These are phyloP conservation scores for Avena eriantha DNA, from an alignment of 176 grass and related monocot genomes.

Conservation along the genomic window DNA sequence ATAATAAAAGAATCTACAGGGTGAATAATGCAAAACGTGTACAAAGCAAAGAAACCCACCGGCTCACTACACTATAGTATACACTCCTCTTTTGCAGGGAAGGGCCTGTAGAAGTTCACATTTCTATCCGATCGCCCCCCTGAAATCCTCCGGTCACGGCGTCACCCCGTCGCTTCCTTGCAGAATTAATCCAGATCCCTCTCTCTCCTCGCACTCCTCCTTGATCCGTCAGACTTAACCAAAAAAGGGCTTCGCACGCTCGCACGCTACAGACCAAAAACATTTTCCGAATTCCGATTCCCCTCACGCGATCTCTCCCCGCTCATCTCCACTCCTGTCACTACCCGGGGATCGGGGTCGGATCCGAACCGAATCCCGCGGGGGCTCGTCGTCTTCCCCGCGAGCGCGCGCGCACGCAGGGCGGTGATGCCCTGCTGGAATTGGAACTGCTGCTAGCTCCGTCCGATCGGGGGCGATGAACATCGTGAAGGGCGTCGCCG, in stretches of 20 bases:
- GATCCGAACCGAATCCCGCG: constrained; percentile 34
- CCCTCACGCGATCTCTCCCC: constrained; percentile 40
- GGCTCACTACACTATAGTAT: not conserved
- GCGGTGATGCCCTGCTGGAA: constrained; percentile 55
- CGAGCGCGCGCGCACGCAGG: constrained; percentile 12
- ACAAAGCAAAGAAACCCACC: not conserved
- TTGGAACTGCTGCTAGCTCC: constrained; percentile 49
- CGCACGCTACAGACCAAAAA: constrained; percentile 23
- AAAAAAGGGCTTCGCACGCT: constrained; percentile 9
- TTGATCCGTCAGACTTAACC: constrained; percentile 18
- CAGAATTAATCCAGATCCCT: constrained; percentile 43
- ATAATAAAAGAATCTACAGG: not conserved
- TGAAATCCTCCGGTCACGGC: not conserved
- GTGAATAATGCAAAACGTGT: not conserved
- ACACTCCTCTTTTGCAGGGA: not conserved
- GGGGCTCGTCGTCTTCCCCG: constrained; percentile 8
- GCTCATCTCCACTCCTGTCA: constrained; percentile 42
- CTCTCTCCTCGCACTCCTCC: not conserved
- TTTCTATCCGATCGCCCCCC: not conserved
- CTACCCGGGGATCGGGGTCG: constrained; percentile 38
- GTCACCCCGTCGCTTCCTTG: not conserved
- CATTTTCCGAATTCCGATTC: constrained; percentile 36
- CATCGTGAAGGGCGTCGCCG: constrained; percentile 93
- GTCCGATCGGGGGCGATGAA: constrained; percentile 75
- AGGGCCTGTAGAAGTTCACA: not conserved